Percentiles rank a stretch among this genome's conserved stretches.
Conservation (phyloP, 805 yeast genomes). For the Cyberlindnera mrakii region DNA sequence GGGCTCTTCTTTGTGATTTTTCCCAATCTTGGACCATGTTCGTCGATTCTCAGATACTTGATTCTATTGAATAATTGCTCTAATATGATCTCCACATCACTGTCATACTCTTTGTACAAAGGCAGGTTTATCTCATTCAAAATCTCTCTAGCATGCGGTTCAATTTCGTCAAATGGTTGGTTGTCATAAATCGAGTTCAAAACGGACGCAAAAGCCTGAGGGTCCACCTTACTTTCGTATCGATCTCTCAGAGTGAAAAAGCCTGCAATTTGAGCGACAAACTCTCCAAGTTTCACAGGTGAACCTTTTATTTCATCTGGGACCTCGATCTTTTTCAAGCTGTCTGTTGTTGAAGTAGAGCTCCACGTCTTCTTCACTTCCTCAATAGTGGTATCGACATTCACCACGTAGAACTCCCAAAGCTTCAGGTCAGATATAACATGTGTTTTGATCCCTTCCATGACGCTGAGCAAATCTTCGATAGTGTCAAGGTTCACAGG, state of each 20-base stretch:
- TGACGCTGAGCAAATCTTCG: slow-evolving; percentile 52
- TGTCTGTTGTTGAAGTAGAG: slow-evolving; percentile 2
- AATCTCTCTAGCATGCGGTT: slow-evolving; percentile 41
- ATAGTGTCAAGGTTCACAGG: slow-evolving; percentile 48
- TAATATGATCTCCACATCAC: slow-evolving; percentile 58
- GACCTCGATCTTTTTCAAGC: slow-evolving; percentile 31
- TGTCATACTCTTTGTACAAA: slow-evolving; percentile 68
- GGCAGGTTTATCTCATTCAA: slow-evolving; percentile 75
- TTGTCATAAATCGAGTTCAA: slow-evolving; percentile 32
- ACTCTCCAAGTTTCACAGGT: slow-evolving; percentile 41
- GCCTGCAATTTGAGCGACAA: slow-evolving; percentile 35
- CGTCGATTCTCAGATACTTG: slow-evolving; percentile 69
- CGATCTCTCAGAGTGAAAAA: slow-evolving; percentile 39
- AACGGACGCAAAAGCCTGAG: slow-evolving; percentile 44
- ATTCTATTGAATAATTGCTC: slow-evolving; percentile 72
- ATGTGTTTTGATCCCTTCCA: slow-evolving; percentile 62
- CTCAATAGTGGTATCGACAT: slow-evolving; percentile 39
- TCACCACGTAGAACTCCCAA: slow-evolving; percentile 85
- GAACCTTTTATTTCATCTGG: slow-evolving; percentile 38
- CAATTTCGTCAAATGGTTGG: slow-evolving; percentile 22
- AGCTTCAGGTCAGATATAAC: slow-evolving; percentile 62
- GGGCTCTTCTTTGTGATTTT: slow-evolving; percentile 52
- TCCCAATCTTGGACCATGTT: slow-evolving; percentile 78
- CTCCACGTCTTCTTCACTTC: slow-evolving; percentile 35
- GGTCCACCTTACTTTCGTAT: slow-evolving; percentile 48